A percentile compares a stretch with the other conserved stretches of the same genome.
Conservation (phyloP, 2,329 filamentous ascomycete genomes). For the Venturia nashicola region DNA sequence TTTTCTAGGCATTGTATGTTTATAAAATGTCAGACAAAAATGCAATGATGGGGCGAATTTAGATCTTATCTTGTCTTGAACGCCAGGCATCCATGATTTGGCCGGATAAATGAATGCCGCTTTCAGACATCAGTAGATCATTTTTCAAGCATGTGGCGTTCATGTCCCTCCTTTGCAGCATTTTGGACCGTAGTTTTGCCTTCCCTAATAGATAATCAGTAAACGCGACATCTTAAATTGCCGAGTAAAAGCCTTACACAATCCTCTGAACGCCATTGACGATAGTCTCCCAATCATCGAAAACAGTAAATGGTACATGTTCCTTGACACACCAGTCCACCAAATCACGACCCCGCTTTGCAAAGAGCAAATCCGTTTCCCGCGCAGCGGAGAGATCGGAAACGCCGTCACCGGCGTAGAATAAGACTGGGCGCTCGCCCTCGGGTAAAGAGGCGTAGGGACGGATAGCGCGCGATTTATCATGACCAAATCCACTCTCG, state of each 20-base stretch:
- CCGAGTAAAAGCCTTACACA: slow-evolving; percentile 24
- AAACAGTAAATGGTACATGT: slow-evolving; percentile 76
- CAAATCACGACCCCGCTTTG: slow-evolving; percentile 81
- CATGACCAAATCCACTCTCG: slow-evolving; percentile 83
- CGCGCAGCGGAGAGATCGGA: slow-evolving; percentile 84
- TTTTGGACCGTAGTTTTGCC: slow-evolving; percentile 60
- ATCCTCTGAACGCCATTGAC: slow-evolving; percentile 65
- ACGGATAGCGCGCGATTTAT: slow-evolving; percentile 86
- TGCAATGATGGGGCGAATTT: background rate
- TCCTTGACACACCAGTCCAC: slow-evolving; percentile 77
- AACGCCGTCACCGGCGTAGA: slow-evolving; percentile 92
- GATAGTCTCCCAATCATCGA: slow-evolving; percentile 74
- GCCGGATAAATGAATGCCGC: background rate
- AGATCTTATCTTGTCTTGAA: background rate
- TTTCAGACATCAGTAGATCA: background rate
- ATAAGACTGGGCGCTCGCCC: slow-evolving; percentile 62
- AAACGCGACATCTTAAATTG: background rate
- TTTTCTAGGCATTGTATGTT: background rate
- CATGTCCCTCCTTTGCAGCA: slow-evolving; percentile 45
- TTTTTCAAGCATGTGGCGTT: slow-evolving; percentile 27
- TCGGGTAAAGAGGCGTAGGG: slow-evolving; percentile 67
- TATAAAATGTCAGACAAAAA: background rate
- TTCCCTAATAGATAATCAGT: slow-evolving; percentile 28
- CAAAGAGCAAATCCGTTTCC: slow-evolving; percentile 88
- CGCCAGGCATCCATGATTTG: background rate